phyloP scores from a whole-genome alignment of 2,329 filamentous ascomycete genomes.

The Pseudogymnoascus sp. region DNA sequence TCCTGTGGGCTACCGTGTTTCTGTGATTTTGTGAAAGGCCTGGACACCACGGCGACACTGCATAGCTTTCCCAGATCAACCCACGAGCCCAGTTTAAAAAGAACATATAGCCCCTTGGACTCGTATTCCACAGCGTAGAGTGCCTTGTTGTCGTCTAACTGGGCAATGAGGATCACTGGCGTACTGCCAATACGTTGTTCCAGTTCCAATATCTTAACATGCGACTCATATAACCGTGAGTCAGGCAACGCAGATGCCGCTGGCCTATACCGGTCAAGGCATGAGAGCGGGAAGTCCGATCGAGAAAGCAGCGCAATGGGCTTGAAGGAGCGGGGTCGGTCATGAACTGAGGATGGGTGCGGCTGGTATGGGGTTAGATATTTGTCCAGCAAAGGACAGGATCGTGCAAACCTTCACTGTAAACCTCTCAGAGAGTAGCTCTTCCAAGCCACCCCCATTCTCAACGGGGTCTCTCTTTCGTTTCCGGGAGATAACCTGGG shows the following conservation, averaged over 20 bases:
- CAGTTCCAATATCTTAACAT: slow-evolving; percentile 54
- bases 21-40: slow-evolving; percentile 25
- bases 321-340: slow-evolving; percentile 47
- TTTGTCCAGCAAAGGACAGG: slow-evolving; percentile 6
- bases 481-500: slow-evolving; percentile 21
- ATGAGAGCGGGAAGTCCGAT: slow-evolving; percentile 50
- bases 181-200: slow-evolving; percentile 49
- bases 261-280: slow-evolving; percentile 42
- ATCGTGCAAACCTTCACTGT: slow-evolving; percentile 25
- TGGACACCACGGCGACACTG: slow-evolving; percentile 40
- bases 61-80: slow-evolving; percentile 49
- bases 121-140: slow-evolving; percentile 61
- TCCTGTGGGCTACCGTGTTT: slow-evolving; percentile 24
- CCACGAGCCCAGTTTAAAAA: slow-evolving; percentile 62
- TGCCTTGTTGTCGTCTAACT: slow-evolving; percentile 44
- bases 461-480: slow-evolving; percentile 24
- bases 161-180: slow-evolving; percentile 52
- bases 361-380: slow-evolving; percentile 35
- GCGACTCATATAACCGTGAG: slow-evolving; percentile 51
- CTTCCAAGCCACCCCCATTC: slow-evolving; percentile 23
- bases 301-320: slow-evolving; percentile 56
- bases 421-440: slow-evolving; percentile 27
- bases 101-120: slow-evolving; percentile 49
- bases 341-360: slow-evolving; percentile 43
- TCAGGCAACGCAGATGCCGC: slow-evolving; percentile 41